phyloP scores from a whole-genome alignment of 2,329 filamentous ascomycete species.

The Endoconidiophora polonica region DNA sequence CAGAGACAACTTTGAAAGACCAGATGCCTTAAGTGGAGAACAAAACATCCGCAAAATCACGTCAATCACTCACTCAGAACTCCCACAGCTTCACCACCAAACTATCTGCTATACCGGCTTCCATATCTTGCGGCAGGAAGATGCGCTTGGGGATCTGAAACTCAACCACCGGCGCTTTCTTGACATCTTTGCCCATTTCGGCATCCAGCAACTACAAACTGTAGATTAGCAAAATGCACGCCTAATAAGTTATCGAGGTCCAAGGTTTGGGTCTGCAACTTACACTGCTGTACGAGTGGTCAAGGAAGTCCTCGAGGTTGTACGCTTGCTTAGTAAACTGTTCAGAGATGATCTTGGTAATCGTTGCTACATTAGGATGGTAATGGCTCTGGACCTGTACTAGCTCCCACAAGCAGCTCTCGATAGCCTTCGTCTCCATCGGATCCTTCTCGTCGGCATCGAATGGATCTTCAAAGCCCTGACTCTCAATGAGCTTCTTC shows the following conservation, averaged over 20 bases:
- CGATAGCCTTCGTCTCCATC: conserved; percentile 70
- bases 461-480: conserved; percentile 57
- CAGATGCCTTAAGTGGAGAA: neutral
- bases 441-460: conserved; percentile 60
- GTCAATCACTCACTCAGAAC: conserved; percentile 23
- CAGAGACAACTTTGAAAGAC: neutral
- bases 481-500: conserved; percentile 41
- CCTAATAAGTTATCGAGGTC: neutral
- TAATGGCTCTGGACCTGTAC: conserved; percentile 84
- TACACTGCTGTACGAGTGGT: conserved; percentile 77
- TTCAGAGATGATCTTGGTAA: conserved; percentile 84
- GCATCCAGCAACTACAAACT: conserved; percentile 54
- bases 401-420: conserved; percentile 90
- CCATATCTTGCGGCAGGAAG: conserved; percentile 38
- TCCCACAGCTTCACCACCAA: conserved; percentile 45
- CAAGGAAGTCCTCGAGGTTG: conserved; percentile 91
- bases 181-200: conserved; percentile 68
- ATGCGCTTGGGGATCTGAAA: conserved; percentile 86
- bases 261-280: conserved; percentile 20
- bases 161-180: conserved; percentile 76
- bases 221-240: neutral
- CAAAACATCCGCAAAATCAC: neutral
- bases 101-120: conserved; percentile 32
- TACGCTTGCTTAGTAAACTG: conserved; percentile 95
- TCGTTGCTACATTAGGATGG: conserved; percentile 88